Percentiles rank a stretch among this genome's conserved stretches.
phyloP scores from a whole-genome alignment of 2,329 filamentous ascomycete species.

The Fusarium stilboides region DNA sequence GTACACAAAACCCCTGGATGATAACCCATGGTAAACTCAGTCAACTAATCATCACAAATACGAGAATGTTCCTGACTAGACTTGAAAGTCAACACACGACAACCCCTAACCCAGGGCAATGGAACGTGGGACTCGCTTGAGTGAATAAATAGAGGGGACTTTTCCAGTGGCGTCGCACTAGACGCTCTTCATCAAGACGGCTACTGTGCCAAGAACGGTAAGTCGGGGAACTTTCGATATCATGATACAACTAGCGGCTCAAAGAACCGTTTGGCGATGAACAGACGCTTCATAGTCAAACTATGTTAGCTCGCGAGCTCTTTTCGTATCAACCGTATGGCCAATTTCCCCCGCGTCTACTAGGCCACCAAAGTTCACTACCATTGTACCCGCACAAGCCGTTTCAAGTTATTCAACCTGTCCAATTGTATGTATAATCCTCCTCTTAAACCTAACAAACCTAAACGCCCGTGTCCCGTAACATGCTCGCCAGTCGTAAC shows the following conservation, averaged over 20 bases:
- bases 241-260: constrained; percentile 5
- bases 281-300: not conserved
- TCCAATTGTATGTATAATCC: constrained; percentile 8
- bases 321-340: constrained; percentile 30
- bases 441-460: constrained; percentile 11
- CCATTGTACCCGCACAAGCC: not conserved
- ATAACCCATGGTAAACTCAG: constrained; percentile 24
- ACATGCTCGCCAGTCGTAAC: constrained; percentile 7
- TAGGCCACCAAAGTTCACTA: not conserved
- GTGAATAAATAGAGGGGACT: not conserved
- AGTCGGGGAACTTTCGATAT: not conserved
- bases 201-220: constrained; percentile 9
- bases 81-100: constrained; percentile 15
- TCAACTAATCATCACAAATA: constrained; percentile 29
- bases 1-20: constrained; percentile 18
- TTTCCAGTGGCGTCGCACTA: constrained; percentile 27
- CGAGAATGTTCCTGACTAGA: constrained; percentile 38
- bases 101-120: constrained; percentile 13
- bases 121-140: constrained; percentile 8
- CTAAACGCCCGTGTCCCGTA: constrained; percentile 21
- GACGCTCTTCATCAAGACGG: constrained; percentile 1
- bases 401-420: constrained; percentile 2
- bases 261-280: not conserved
- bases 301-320: not conserved
- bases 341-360: constrained; percentile 19